Evolutionary conservation across 1,284 basidiomycete genomes (phyloP).

Genomic region (Sphaerobolus stellatus): DNA sequence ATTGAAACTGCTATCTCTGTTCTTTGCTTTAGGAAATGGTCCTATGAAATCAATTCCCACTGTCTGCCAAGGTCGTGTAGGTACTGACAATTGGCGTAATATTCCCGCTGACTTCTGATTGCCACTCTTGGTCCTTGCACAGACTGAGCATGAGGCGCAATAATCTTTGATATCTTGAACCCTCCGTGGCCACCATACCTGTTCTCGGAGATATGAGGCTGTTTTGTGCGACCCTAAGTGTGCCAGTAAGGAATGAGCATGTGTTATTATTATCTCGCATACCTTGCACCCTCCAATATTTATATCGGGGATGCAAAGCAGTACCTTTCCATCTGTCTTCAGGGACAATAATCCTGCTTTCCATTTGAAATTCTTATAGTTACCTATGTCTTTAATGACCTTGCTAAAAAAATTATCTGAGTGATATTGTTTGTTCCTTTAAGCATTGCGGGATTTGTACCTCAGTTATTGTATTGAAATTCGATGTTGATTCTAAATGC

Average conservation of each 20-base stretch:
- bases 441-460: neutral
- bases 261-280: constrained; percentile 32
- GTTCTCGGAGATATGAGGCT: constrained; percentile 24
- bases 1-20: constrained; percentile 35
- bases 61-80: constrained; percentile 34
- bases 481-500: no score
- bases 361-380: constrained; percentile 28
- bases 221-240: constrained; percentile 36
- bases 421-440: constrained; percentile 4
- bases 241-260: constrained; percentile 33
- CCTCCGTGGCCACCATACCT: constrained; percentile 38
- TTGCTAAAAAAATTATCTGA: constrained; percentile 12
- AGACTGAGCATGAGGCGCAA: constrained; percentile 31
- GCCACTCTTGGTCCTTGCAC: constrained; percentile 27
- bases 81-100: constrained; percentile 32
- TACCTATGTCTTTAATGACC: neutral
- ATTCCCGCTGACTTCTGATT: constrained; percentile 34
- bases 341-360: constrained; percentile 27
- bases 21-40: constrained; percentile 34
- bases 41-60: constrained; percentile 47
- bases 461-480: no score
- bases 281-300: constrained; percentile 19
- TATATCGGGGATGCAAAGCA: constrained; percentile 37
- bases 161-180: constrained; percentile 24
- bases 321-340: constrained; percentile 9